Conservation (phyloP, 179 eudicot genomes). For the Beta lomatogona region DNA sequence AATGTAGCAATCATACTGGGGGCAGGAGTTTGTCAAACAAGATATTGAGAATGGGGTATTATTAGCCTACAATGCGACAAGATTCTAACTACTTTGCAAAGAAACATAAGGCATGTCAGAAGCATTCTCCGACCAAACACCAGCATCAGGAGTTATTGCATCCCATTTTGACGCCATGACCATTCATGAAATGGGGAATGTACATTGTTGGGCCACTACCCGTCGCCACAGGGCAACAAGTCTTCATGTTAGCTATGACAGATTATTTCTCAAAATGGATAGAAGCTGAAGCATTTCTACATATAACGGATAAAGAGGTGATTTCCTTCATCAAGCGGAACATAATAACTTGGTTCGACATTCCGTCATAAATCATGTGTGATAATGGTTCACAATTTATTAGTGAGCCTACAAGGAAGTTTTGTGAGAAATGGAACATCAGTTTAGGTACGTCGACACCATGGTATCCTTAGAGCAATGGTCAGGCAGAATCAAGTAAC, state of each 20-base stretch:
- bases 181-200: constrained; percentile 5
- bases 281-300: not conserved
- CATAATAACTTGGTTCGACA: not conserved
- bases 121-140: not conserved
- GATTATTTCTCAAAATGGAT: not conserved
- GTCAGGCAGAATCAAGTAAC: not conserved
- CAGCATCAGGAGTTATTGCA: not conserved
- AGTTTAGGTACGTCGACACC: not conserved
- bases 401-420: not conserved
- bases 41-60: not conserved
- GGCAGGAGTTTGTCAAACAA: not conserved
- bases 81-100: not conserved
- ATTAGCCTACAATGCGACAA: not conserved
- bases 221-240: not conserved
- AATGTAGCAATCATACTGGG: not conserved
- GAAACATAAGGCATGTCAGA: not conserved
- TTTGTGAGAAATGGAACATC: not conserved
- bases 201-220: not conserved
- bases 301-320: not conserved
- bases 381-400: not conserved
- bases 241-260: not conserved
- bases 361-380: not conserved
- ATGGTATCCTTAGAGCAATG: not conserved
- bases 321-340: not conserved
- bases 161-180: not conserved